Conservation (phyloP, 2,329 filamentous ascomycete species). For the Fusarium nygamai region DNA sequence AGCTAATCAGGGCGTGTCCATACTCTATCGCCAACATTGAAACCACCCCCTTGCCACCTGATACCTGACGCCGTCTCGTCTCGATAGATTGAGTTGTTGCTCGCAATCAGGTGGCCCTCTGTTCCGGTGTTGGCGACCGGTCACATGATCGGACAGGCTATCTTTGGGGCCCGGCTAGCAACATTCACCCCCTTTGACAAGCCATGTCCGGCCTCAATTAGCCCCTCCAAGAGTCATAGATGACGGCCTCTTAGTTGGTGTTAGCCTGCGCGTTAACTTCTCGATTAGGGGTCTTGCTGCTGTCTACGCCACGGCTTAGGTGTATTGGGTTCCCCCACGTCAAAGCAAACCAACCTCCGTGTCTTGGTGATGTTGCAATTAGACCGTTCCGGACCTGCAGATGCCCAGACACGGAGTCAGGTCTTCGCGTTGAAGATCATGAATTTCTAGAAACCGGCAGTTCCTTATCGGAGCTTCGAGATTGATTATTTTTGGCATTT, state of each 20-base stretch:
- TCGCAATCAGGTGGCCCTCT: constrained; percentile 31
- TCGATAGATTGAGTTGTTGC: constrained; percentile 33
- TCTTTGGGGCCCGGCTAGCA: constrained; percentile 30
- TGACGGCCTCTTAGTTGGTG: constrained; percentile 9
- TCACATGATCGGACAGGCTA: constrained; percentile 34
- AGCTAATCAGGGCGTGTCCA: constrained; percentile 29
- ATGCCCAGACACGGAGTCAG: constrained; percentile 1
- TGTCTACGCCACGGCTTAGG: constrained; percentile 3
- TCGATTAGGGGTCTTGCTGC: constrained; percentile 5
- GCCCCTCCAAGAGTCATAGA: constrained; percentile 28
- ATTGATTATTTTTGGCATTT: background rate
- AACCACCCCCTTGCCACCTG: constrained; percentile 34
- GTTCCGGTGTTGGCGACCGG: constrained; percentile 18
- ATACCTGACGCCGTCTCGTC: constrained; percentile 21
- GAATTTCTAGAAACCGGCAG: constrained; percentile 8
- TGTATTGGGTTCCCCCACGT: constrained; percentile 22
- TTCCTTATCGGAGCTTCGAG: background rate
- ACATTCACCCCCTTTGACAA: constrained; percentile 23
- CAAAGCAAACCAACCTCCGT: constrained; percentile 1
- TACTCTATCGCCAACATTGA: constrained; percentile 8
- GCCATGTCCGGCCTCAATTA: constrained; percentile 32
- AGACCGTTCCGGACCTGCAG: constrained; percentile 29
- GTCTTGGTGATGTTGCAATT: constrained; percentile 19
- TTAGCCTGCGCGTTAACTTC: background rate
- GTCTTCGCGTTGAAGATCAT: constrained; percentile 3